Evolutionary conservation across 768 basidiomycete genomes (phyloP).

Genomic region (Candolleomyces eurysporus): DNA sequence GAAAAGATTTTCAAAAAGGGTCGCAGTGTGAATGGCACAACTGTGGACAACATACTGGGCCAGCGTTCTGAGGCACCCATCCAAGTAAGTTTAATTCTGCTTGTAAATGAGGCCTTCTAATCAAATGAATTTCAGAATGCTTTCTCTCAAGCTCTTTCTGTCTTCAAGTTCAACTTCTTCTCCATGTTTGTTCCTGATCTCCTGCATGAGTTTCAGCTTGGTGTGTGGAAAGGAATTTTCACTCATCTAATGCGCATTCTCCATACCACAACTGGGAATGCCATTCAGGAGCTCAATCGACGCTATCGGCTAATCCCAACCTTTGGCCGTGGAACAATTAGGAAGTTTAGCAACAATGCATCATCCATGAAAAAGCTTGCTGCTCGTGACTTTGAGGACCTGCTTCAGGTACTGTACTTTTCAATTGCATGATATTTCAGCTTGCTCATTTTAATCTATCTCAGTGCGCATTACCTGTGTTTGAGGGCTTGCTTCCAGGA

Average conservation of each 20-base stretch:
- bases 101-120: neutral
- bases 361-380: conserved; percentile 35
- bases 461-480: conserved; percentile 30
- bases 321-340: conserved; percentile 32
- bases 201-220: conserved; percentile 39
- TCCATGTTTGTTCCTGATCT: conserved; percentile 32
- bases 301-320: conserved; percentile 26
- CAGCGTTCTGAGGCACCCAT: neutral
- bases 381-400: conserved; percentile 40
- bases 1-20: conserved; percentile 1
- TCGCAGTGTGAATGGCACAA: neutral
- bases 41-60: neutral
- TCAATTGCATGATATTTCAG: neutral
- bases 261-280: conserved; percentile 14
- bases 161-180: conserved; percentile 23
- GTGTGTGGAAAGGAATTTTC: conserved; percentile 36
- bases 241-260: conserved; percentile 33
- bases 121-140: conserved; percentile 24
- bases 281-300: conserved; percentile 21
- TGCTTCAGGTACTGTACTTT: conserved; percentile 34
- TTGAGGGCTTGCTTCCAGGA: conserved; percentile 34
- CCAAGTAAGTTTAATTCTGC: neutral
- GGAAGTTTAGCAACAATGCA: conserved; percentile 30
- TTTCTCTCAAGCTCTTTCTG: conserved; percentile 19
- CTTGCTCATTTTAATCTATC: neutral